These are phyloP conservation scores for Astragalus membranaceus DNA, from an alignment of 306 rosid genomes.

Conservation along the genomic window DNA sequence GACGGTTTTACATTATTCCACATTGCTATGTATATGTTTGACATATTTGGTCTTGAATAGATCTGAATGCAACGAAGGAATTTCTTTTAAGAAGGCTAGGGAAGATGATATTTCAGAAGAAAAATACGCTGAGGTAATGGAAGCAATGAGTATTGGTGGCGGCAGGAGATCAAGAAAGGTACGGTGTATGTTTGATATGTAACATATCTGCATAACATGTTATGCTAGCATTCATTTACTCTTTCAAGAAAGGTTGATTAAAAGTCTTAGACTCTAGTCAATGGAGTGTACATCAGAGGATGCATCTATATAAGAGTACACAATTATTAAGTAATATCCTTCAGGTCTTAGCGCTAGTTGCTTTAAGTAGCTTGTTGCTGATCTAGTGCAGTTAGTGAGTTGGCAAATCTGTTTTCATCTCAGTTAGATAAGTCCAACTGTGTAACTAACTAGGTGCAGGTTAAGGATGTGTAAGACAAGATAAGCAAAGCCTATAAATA, in stretches of 20 bases:
- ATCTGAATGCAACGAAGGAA: constrained; percentile 35
- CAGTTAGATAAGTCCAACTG: too few relatives aligned
- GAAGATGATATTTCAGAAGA: constrained; percentile 52
- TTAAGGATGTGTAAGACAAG: too few relatives aligned
- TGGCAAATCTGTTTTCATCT: too few relatives aligned
- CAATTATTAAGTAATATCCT: too few relatives aligned
- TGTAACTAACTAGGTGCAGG: too few relatives aligned
- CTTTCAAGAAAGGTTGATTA: background rate
- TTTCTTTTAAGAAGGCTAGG: constrained; percentile 48
- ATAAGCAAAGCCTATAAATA: too few relatives aligned
- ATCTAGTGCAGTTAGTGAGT: too few relatives aligned
- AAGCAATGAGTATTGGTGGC: constrained; percentile 52
- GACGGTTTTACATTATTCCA: background rate
- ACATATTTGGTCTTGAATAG: background rate
- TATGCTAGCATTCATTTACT: background rate
- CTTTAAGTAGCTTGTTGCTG: too few relatives aligned
- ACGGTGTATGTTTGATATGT: background rate
- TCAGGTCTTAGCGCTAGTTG: too few relatives aligned
- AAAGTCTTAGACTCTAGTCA: background rate
- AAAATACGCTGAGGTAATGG: constrained; percentile 62
- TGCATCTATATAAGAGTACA: background rate
- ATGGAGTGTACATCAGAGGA: background rate
- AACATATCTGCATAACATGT: background rate
- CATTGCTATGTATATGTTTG: background rate
- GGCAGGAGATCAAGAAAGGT: constrained; percentile 67